These are phyloP conservation scores for Ambrosiella cleistominuta DNA, from an alignment of 2,329 filamentous ascomycete genomes.

Conservation along the genomic window DNA sequence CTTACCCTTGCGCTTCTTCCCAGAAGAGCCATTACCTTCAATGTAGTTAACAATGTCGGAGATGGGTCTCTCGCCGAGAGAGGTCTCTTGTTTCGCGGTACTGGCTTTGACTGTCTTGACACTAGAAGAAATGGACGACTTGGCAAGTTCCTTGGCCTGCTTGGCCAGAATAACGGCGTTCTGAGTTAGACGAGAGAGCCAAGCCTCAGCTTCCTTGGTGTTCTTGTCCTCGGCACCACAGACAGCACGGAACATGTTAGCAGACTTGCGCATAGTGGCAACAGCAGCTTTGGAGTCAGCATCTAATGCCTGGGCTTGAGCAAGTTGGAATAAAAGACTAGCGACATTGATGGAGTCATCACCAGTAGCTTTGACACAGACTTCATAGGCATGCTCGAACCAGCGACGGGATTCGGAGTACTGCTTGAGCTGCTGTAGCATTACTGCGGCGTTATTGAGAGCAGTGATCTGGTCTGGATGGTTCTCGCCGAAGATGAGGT, in stretches of 20 bases:
- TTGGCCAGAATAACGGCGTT: conserved; percentile 90
- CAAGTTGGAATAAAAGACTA: conserved; percentile 90
- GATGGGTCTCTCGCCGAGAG: conserved; percentile 62
- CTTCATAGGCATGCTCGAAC: conserved; percentile 83
- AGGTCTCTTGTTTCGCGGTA: not conserved
- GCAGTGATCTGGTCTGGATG: conserved; percentile 98
- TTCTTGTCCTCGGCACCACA: conserved; percentile 87
- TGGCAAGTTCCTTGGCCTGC: conserved; percentile 74
- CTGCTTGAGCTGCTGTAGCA: conserved; percentile 89
- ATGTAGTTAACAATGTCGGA: conserved; percentile 92
- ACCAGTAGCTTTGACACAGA: conserved; percentile 82
- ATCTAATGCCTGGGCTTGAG: conserved; percentile 88
- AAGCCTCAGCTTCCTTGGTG: conserved; percentile 92
- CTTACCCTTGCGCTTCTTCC: conserved; percentile 21
- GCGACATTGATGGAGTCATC: conserved; percentile 82
- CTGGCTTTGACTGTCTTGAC: not conserved
- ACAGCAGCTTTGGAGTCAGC: conserved; percentile 86
- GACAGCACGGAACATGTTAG: conserved; percentile 80
- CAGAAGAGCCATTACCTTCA: conserved; percentile 48
- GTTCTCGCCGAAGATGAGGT: conserved; percentile 81
- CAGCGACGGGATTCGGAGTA: conserved; percentile 89
- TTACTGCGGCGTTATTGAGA: conserved; percentile 95
- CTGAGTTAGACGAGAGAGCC: conserved; percentile 89
- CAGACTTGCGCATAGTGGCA: conserved; percentile 85
- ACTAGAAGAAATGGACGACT: conserved; percentile 48